Conservation (phyloP, 164 flowering plant species). For the Santalum album region DNA sequence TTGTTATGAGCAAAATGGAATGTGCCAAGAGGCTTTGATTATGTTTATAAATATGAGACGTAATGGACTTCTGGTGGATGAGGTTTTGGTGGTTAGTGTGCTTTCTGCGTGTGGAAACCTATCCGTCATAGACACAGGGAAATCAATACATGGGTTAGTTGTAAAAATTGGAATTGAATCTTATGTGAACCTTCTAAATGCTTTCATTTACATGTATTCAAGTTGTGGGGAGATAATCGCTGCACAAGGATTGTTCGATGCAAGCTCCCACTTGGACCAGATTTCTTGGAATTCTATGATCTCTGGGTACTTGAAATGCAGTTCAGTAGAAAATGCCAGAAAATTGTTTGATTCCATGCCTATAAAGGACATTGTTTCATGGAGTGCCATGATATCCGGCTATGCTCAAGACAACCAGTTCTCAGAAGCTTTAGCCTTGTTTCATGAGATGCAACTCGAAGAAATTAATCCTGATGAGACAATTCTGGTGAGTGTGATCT, state of each 20-base stretch:
- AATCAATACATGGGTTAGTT: constrained; percentile 21
- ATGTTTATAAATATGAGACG: constrained; percentile 24
- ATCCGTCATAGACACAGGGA: constrained; percentile 12
- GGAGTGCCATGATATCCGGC: constrained; percentile 44
- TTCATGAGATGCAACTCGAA: constrained; percentile 30
- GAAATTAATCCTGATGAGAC: constrained; percentile 29
- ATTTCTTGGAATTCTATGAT: constrained; percentile 46
- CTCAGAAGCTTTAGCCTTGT: constrained; percentile 26
- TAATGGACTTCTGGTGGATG: constrained; percentile 23
- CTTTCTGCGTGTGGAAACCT: constrained; percentile 29
- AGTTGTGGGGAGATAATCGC: constrained; percentile 21
- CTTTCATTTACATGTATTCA: constrained; percentile 36
- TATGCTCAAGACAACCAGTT: constrained; percentile 25
- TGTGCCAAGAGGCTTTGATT: constrained; percentile 30
- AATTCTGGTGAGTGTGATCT: constrained; percentile 29
- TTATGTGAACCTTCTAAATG: constrained; percentile 36
- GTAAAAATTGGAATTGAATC: constrained; percentile 26
- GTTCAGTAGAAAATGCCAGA: constrained; percentile 24
- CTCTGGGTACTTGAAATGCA: constrained; percentile 29
- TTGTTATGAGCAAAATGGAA: constrained; percentile 31
- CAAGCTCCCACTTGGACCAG: constrained; percentile 18
- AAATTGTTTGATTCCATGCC: constrained; percentile 35
- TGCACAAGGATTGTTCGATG: constrained; percentile 25
- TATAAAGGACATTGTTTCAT: constrained; percentile 34
- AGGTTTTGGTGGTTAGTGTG: constrained; percentile 33